phyloP scores from a whole-genome alignment of 805 yeast species.

The Wickerhamomyces kurtzmanii region DNA sequence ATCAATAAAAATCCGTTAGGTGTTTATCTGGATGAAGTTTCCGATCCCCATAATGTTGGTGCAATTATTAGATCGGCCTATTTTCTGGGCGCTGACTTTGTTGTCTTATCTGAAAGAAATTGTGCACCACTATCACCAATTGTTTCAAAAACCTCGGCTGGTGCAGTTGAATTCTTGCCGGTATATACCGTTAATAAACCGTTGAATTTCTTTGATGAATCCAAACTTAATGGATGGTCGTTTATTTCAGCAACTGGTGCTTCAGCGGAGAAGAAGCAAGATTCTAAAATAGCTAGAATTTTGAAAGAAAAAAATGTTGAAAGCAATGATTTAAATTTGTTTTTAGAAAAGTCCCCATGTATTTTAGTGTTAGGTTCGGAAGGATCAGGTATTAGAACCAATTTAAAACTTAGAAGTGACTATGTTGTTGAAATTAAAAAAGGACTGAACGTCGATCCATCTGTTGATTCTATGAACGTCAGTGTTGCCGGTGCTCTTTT shows the following conservation, averaged over 20 bases:
- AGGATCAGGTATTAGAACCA: constrained; percentile 71
- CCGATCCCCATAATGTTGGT: constrained; percentile 85
- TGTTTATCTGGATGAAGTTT: constrained; percentile 64
- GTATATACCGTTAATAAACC: constrained; percentile 53
- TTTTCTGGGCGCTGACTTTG: constrained; percentile 74
- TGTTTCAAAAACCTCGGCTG: constrained; percentile 75
- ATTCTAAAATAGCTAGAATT: constrained; percentile 14
- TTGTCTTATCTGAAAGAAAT: constrained; percentile 58
- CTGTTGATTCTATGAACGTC: constrained; percentile 76
- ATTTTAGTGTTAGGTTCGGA: constrained; percentile 78
- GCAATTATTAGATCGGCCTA: constrained; percentile 74
- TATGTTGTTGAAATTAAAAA: constrained; percentile 24
- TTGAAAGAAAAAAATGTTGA: constrained; percentile 26
- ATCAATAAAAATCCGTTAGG: constrained; percentile 49
- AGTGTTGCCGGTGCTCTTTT: constrained; percentile 82
- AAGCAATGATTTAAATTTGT: constrained; percentile 29
- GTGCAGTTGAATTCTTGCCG: constrained; percentile 69
- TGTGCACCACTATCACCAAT: constrained; percentile 71
- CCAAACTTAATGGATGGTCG: constrained; percentile 54
- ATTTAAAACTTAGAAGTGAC: constrained; percentile 49
- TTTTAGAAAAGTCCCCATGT: constrained; percentile 44
- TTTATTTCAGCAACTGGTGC: constrained; percentile 57
- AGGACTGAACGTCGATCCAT: constrained; percentile 19
- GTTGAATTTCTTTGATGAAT: constrained; percentile 46
- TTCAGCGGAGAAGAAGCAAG: constrained; percentile 19